phyloP scores from a whole-genome alignment of 192 early-diverging fungal species.

The Mortierella alpina region DNA sequence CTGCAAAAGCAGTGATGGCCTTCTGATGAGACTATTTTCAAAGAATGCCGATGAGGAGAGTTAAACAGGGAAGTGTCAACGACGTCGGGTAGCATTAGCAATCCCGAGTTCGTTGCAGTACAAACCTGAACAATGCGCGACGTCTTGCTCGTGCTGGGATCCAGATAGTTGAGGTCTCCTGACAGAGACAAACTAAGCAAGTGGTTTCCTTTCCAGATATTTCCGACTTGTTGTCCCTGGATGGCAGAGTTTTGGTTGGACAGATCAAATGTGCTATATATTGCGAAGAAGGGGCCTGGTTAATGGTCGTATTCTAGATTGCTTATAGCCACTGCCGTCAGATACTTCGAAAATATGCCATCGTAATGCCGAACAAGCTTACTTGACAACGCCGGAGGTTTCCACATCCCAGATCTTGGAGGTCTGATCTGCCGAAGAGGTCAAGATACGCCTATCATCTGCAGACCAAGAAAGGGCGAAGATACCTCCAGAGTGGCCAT shows the following conservation, averaged over 20 bases:
- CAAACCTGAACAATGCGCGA: conserved; percentile 65
- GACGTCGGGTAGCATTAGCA: background rate
- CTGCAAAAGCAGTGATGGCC: conserved; percentile 83
- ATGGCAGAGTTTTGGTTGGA: conserved; percentile 43
- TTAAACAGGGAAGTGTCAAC: background rate
- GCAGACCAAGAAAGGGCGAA: conserved; percentile 91
- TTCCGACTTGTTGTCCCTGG: conserved; percentile 93
- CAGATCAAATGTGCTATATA: conserved; percentile 64
- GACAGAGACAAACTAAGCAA: conserved; percentile 84
- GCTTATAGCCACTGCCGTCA: too few relatives aligned
- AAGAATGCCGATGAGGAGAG: conserved; percentile 15
- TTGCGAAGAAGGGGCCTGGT: too few relatives aligned
- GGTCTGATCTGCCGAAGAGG: conserved; percentile 88
- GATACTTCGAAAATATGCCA: too few relatives aligned
- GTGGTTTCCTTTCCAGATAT: conserved; percentile 84
- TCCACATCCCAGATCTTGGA: conserved; percentile 93
- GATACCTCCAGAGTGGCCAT: conserved; percentile 82
- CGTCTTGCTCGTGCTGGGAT: conserved; percentile 61
- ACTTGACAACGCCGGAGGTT: conserved; percentile 72
- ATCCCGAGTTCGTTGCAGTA: background rate
- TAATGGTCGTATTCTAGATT: too few relatives aligned
- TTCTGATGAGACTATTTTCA: conserved; percentile 80
- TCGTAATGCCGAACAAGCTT: conserved; percentile 11
- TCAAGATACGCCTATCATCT: conserved; percentile 78
- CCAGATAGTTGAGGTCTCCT: conserved; percentile 90